Percentiles rank a stretch among this genome's conserved stretches.
Evolutionary conservation across 805 yeast species (phyloP).

Genomic region (Tetrapisispora nanseiensis): DNA sequence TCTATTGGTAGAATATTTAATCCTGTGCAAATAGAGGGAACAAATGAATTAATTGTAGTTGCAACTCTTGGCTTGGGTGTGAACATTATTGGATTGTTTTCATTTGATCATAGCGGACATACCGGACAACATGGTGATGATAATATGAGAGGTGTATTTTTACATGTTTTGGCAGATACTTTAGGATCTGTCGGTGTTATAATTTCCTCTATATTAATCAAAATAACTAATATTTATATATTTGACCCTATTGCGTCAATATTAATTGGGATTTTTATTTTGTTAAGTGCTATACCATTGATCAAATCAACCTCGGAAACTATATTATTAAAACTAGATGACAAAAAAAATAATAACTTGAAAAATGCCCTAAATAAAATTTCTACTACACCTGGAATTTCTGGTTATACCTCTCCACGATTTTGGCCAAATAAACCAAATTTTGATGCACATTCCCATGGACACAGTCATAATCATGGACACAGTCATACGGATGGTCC

Average conservation of each 20-base stretch:
- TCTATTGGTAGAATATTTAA: slow-evolving; percentile 70
- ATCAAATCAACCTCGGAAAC: slow-evolving; percentile 71
- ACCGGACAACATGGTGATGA: slow-evolving; percentile 36
- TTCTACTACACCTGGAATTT: slow-evolving; percentile 63
- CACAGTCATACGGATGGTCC: slow-evolving; percentile 6
- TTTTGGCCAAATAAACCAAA: slow-evolving; percentile 63
- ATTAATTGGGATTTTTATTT: slow-evolving; percentile 71
- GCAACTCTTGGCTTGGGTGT: slow-evolving; percentile 78
- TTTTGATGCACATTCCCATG: slow-evolving; percentile 17
- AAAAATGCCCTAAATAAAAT: slow-evolving; percentile 61
- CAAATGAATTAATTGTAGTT: slow-evolving; percentile 77
- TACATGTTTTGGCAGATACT: slow-evolving; percentile 92
- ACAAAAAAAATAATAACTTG: slow-evolving; percentile 50
- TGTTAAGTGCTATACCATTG: slow-evolving; percentile 75
- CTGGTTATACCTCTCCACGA: slow-evolving; percentile 78
- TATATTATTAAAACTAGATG: slow-evolving; percentile 52
- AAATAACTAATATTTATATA: slow-evolving; percentile 54
- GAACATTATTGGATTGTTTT: slow-evolving; percentile 85
- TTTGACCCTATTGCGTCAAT: slow-evolving; percentile 91
- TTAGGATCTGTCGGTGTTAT: slow-evolving; percentile 96
- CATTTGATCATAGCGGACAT: slow-evolving; percentile 79
- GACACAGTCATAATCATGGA: slow-evolving; percentile 22
- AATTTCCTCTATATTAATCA: slow-evolving; percentile 72
- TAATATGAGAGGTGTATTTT: slow-evolving; percentile 88
- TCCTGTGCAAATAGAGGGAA: slow-evolving; percentile 70